Base-by-base conservation (phyloP, 495 filamentous ascomycete genomes). In the Penicillium daleae region DNA sequence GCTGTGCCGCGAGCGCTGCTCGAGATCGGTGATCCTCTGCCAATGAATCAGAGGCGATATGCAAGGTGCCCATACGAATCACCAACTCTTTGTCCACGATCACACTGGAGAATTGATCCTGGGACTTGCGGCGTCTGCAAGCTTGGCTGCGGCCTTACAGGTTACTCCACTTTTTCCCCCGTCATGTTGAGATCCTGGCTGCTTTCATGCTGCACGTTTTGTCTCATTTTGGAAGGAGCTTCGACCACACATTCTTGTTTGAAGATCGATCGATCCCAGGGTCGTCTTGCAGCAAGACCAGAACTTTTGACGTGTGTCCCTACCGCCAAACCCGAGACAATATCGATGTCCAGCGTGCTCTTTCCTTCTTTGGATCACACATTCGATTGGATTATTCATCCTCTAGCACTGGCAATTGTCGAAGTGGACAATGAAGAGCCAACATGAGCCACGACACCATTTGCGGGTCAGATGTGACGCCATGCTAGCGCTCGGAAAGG, bases 51-150 rank as follows among this genome's bases (percentile, higher is more conserved):
- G 58, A 29, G 22, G 50, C 59, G 19, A 67, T 69, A 67, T 67
- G 67, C 67, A 67, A 61, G 64, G 56, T 46, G 62, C 31, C n/a
- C 37, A 12, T 46, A 17, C 51, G 33, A 57, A 66, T 70, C 67
- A 70, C 64, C 62, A 65, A 70, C 64, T 33, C 21, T 61, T 57
- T 39, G 26, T 44, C 35, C 48, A 13, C 48, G 39, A 21, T 59
- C 40, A n/a, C 40, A 35, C 22, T 33, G 33, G 44, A 22, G 32
- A 22, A 60, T 8, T 53, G 13, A 49, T 32, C 8, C 39, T 31
- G 29, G 4, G 29, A 31, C 29, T 31, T 63, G 57, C 57, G 56
- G 52, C 27, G 54, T 61, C 26, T 59, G 32, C 39, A 12, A 5
- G 27, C 49, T 32, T 12, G 50, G 52, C 32, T 50, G 46, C 24